Percentiles rank a stretch among this genome's conserved stretches.
These are phyloP conservation scores for Fusarium clavum DNA, from an alignment of 2,329 filamentous ascomycete species.

Conservation along the genomic window DNA sequence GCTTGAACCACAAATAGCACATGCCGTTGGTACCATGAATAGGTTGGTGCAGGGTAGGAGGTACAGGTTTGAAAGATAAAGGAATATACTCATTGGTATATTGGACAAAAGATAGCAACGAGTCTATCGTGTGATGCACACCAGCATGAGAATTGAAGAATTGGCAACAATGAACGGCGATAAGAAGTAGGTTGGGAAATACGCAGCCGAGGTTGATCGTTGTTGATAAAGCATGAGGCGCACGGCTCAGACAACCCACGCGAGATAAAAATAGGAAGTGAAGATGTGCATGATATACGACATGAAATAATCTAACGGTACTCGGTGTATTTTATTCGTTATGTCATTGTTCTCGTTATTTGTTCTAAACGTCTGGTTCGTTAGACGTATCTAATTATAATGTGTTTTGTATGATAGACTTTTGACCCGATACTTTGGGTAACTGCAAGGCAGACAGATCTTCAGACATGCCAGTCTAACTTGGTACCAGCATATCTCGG, in stretches of 20 bases:
- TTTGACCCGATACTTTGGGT: background rate
- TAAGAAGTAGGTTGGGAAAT: background rate
- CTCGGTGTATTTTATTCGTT: background rate
- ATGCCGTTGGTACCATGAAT: background rate
- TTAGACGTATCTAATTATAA: background rate
- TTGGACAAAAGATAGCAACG: background rate
- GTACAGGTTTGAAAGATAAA: background rate
- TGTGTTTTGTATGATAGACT: background rate
- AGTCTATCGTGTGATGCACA: background rate
- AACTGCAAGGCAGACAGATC: too few relatives aligned
- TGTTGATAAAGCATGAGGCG: background rate
- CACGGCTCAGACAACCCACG: background rate
- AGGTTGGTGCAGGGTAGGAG: background rate
- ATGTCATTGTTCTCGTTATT: conserved; percentile 27
- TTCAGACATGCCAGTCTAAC: background rate
- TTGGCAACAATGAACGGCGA: background rate
- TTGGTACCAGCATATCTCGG: background rate
- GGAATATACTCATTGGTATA: background rate
- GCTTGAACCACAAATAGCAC: background rate
- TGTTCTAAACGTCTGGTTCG: background rate
- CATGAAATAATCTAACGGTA: background rate
- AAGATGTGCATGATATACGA: background rate
- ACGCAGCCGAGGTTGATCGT: background rate
- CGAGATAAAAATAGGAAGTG: background rate
- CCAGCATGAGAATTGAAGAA: too few relatives aligned